Evolutionary conservation across 2,329 filamentous ascomycete genomes (phyloP), one percentile per base, ranked within the genome.

Genomic region (Diaporthe citri): DNA sequence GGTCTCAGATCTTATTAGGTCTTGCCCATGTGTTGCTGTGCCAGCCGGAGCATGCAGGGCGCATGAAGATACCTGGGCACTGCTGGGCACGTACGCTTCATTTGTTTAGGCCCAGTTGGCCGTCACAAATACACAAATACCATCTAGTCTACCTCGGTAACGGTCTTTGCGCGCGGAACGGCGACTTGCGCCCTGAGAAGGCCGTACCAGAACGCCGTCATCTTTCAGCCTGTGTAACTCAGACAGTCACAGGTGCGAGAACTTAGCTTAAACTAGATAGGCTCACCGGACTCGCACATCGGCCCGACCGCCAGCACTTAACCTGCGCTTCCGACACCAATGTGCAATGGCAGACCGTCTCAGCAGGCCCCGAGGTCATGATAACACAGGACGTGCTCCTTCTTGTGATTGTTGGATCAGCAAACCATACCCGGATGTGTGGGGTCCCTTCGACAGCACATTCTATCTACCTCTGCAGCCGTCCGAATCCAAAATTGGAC

Each of bases 61-160:
- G 60, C 60, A 67, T 67, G 34, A 67, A 12, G 22, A 25, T 36
- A 52, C 7, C 62, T 48, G 31, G 43, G 20, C 20, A n/a, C n/a
- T 39, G 36, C 57, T 41, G 22, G 57, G 57, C 36, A 41, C 57
- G 12, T 8, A 36, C 36, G 36, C 39, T 39, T 39, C 43, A 51
- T 20, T 13, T n/a, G 12, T n/a, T 17, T 25, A n/a, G 31, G 43
- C 2, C 22, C 13, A 36, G 31, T 36, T 12, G 43, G 31, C 43
- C 62, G 62, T 67, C 31, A 52, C 62, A 67, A 28, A 67, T 67
- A 15, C 25, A 25, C 41, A 39, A n/a, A n/a, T 17, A 60, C 22
- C 59, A 25, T 34, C 60, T 67, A 36, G 17, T 34, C 60, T 67
- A 36, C 62, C 43, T 52, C 62, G 62, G 62, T 51, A n/a, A 52